phyloP scores from a whole-genome alignment of 1,284 basidiomycete genomes.

The Cryptococcus sp. region DNA sequence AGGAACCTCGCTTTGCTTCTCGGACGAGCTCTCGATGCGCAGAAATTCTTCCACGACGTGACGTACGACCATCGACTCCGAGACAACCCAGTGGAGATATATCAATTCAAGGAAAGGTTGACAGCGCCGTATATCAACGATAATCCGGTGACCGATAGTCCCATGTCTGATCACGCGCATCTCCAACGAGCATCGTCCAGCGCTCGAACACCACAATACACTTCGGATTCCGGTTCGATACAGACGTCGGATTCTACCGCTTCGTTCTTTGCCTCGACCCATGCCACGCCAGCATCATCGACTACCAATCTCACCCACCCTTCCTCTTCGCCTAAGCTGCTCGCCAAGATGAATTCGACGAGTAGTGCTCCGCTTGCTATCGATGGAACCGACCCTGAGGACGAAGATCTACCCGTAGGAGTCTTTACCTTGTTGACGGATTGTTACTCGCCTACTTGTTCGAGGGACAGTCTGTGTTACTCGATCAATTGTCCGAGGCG shows the following conservation, averaged over 20 bases:
- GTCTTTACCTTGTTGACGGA: constrained; percentile 96
- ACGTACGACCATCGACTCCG: constrained; percentile 95
- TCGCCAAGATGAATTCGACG: constrained; percentile 6
- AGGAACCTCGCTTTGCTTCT: constrained; percentile 90
- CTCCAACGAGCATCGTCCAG: constrained; percentile 6
- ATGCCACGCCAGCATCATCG: constrained; percentile 35
- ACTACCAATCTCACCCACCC: constrained; percentile 20
- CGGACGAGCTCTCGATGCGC: constrained; percentile 90
- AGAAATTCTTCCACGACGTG: constrained; percentile 99
- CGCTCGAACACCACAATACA: constrained; percentile 7
- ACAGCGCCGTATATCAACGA: constrained; percentile 38
- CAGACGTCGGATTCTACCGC: constrained; percentile 24
- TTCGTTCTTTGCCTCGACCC: constrained; percentile 22
- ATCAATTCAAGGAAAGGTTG: constrained; percentile 66
- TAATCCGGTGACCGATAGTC: constrained; percentile 26
- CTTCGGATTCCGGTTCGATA: constrained; percentile 29
- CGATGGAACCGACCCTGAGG: constrained; percentile 9
- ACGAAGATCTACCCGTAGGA: constrained; percentile 76
- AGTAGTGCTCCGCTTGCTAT: not conserved
- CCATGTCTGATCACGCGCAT: constrained; percentile 23
- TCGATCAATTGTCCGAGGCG: constrained; percentile 92
- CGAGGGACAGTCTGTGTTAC: constrained; percentile 87
- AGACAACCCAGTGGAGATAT: constrained; percentile 83
- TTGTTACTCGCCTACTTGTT: constrained; percentile 97
- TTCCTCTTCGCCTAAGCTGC: constrained; percentile 4